A percentile compares a stretch with the other conserved stretches of the same genome.
Evolutionary conservation across 2,329 filamentous ascomycete species (phyloP).

Genomic region (Aspergillus ochraceus): DNA sequence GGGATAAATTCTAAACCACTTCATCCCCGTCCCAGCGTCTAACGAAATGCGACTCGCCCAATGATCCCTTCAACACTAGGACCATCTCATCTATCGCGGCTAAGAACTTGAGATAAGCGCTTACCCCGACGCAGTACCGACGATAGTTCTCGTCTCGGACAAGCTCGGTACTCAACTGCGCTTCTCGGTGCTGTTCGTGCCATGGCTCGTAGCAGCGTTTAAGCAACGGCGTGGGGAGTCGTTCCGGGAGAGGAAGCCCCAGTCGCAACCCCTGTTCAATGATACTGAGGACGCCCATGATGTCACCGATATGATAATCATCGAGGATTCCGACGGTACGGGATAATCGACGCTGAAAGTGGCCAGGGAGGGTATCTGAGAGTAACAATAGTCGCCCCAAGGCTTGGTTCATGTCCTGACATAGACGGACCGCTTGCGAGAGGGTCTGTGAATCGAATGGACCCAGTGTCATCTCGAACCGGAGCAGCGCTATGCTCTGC

Average conservation of each 20-base stretch:
- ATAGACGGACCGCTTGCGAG: not conserved
- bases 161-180: not conserved
- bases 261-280: constrained; percentile 4
- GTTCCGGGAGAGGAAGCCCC: constrained; percentile 4
- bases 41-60: constrained; percentile 8
- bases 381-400: constrained; percentile 1
- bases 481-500: constrained; percentile 1
- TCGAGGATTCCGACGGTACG: constrained; percentile 4
- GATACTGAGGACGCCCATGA: constrained; percentile 7
- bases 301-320: constrained; percentile 4
- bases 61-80: constrained; percentile 4
- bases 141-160: constrained; percentile 10
- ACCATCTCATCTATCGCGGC: constrained; percentile 6
- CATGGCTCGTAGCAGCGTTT: constrained; percentile 7
- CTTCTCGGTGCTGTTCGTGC: not conserved
- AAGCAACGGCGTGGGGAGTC: constrained; percentile 5
- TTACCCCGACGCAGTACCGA: constrained; percentile 5
- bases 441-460: constrained; percentile 4
- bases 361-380: constrained; percentile 1
- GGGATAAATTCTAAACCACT: not conserved
- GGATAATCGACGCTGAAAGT: constrained; percentile 3
- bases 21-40: not conserved
- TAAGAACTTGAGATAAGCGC: constrained; percentile 5
- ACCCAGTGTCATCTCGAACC: constrained; percentile 6
- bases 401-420: constrained; percentile 7